Evolutionary conservation across 768 basidiomycete species (phyloP).

Genomic region (Calvatia gigantea): DNA sequence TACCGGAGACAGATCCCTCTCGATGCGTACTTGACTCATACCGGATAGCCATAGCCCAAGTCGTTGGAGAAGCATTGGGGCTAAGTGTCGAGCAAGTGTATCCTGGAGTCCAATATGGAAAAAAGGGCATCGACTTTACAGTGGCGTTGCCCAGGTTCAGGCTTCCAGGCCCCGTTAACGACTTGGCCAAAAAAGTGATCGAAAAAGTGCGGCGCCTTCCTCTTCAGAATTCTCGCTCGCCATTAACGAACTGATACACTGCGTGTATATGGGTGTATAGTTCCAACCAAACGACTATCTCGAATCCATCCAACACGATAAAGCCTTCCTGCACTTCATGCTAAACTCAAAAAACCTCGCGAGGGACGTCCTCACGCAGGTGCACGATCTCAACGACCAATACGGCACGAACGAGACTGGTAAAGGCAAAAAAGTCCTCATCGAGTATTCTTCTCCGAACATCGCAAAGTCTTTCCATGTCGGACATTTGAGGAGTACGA

Average conservation of each 20-base stretch:
- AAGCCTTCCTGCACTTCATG: slow-evolving; percentile 11
- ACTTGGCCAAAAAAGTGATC: slow-evolving; percentile 71
- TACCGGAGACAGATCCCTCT: slow-evolving; percentile 41
- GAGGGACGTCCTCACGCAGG: slow-evolving; percentile 65
- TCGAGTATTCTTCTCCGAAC: slow-evolving; percentile 96
- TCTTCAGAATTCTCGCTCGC: slow-evolving; percentile 5
- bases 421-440: slow-evolving; percentile 75
- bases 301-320: slow-evolving; percentile 53
- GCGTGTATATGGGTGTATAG: no score
- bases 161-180: slow-evolving; percentile 78
- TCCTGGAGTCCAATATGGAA: slow-evolving; percentile 82
- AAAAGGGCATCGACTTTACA: slow-evolving; percentile 92
- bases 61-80: slow-evolving; percentile 62
- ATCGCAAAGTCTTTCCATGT: slow-evolving; percentile 99
- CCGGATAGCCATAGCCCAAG: slow-evolving; percentile 75
- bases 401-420: slow-evolving; percentile 84
- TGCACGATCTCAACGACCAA: slow-evolving; percentile 53
- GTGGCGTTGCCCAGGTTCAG: slow-evolving; percentile 91
- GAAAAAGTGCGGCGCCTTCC: slow-evolving; percentile 53
- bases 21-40: slow-evolving; percentile 70
- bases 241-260: neutral
- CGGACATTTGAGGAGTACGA: slow-evolving; percentile 95
- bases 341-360: slow-evolving; percentile 63
- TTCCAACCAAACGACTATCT: slow-evolving; percentile 85
- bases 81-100: slow-evolving; percentile 78